Evolutionary conservation across 768 basidiomycete species (phyloP), one percentile per base, ranked within the genome.

Genomic region (Mycena polygramma): DNA sequence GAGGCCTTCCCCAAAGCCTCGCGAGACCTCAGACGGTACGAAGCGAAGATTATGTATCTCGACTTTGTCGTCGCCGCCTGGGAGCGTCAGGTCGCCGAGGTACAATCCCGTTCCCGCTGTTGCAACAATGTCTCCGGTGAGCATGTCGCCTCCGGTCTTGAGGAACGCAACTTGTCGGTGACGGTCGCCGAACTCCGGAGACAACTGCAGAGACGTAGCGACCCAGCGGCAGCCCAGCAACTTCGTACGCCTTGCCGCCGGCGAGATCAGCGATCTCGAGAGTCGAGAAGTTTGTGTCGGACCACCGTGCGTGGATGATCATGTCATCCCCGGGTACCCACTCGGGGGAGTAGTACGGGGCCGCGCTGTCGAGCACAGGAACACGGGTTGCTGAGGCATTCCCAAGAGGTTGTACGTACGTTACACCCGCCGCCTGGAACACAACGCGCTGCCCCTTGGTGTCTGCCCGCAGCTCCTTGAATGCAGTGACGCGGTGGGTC

Each of bases 231-330:
- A 92, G 78, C 26, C 89, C 90, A 8, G 77, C 79, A 45, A 93
- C 67, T 61, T 89, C 86, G 75, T 86, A 84, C 0, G 83, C 84
- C 10, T 76, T 75, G 5, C 81, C 84, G 1, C 83, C 80, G 9
- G 75, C 73, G 8, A 91, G 59, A 74, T 92, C 83, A 11, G 91
- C 88, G 37, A 94, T 72, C 79, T 94, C 92, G 73, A 94, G 87
- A 4, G 86, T 83, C 4, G 90, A 88, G 76, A 92, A 92, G 64
- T 83, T 75, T 9, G 81, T 79, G 74, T 92, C 86, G 0, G 91
- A 92, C 92, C 92, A 93, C 15, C 90, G 87, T 5, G 87, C 86
- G 59, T 92, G 92, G 19, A 94, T 76, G 14, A 92, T 78, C 26
- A 92, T 77, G 64, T 89, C 79, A 24, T 82, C 79, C 24, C 84